Base-by-base conservation (phyloP, 2,329 filamentous ascomycete genomes). In the Xylaria sp. region DNA sequence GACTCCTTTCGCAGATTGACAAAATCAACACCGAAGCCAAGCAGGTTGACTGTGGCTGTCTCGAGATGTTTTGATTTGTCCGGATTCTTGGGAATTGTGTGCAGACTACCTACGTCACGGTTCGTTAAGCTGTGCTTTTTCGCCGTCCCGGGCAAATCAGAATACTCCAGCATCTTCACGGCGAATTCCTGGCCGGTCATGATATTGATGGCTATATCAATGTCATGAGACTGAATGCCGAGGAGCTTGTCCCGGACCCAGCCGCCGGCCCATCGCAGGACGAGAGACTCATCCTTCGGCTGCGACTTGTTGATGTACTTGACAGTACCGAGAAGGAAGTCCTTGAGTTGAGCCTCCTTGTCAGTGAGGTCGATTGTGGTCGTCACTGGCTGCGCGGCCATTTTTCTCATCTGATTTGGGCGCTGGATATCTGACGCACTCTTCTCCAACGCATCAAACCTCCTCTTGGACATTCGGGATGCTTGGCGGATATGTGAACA, bases 41-140 rank as follows among this genome's bases (percentile, higher is more conserved):
- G 87, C 59, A 97, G 86, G 65, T 82, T 89, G 23, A 90, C 91
- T 8, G 91, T 96, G 53, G 91, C 90, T 0, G 93, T 97, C 75
- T 96, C 93, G 11, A 97, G 83, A 71, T 97, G 91, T 76, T 97
- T 97, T 18, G 92, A 96, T 76, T 96, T 97, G 69, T 97, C 92
- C 0, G 92, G 93, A 72, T 97, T 97, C 59, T 88, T 88, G 55
- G 89, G 88, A 66, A 97, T 93, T 73, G 91, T 95, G 79, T 97
- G 89, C 37, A 97, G 80, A 63, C 84, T 88, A 54, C 89, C 87
- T 56, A 94, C 79, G 59, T 87, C 86, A 55, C 82, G 81, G 16
- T 75, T 71, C 35, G 73, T 72, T 53, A 87, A 79, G 8, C 74
- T 76, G 68, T 92, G 88, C 69, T 85, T 86, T 55, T 82, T 77